phyloP scores from a whole-genome alignment of 2,329 filamentous ascomycete species.

The Diaporthe ampelina region DNA sequence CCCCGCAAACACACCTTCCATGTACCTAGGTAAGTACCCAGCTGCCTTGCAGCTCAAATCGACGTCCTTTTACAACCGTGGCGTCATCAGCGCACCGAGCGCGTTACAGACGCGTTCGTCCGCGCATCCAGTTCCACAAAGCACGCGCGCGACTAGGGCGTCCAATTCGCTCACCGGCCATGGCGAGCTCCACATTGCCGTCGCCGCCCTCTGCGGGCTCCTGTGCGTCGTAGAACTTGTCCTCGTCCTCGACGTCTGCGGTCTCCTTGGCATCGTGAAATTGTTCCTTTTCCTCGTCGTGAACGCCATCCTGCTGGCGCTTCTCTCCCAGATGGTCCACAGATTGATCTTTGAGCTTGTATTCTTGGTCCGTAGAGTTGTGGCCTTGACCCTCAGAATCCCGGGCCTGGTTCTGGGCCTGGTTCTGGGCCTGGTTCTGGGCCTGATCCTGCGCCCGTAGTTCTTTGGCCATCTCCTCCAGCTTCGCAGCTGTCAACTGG shows the following conservation, averaged over 20 bases:
- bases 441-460: too few species aligned
- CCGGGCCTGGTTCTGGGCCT: too few species aligned
- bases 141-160: background rate
- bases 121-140: background rate
- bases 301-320: too few species aligned
- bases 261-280: background rate
- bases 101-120: background rate
- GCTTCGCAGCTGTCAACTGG: too few species aligned
- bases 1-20: background rate
- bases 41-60: background rate
- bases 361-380: background rate
- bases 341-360: background rate
- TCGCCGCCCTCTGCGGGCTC: background rate
- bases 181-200: background rate
- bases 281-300: background rate
- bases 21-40: background rate
- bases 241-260: background rate
- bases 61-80: background rate
- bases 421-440: too few species aligned
- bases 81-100: background rate
- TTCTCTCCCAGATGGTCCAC: background rate
- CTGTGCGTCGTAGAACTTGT: background rate
- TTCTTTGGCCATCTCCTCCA: too few species aligned
- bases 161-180: background rate
- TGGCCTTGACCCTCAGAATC: too few species aligned